Base-by-base conservation (phyloP, 2,329 filamentous ascomycete species). In the Fusarium sp. region DNA sequence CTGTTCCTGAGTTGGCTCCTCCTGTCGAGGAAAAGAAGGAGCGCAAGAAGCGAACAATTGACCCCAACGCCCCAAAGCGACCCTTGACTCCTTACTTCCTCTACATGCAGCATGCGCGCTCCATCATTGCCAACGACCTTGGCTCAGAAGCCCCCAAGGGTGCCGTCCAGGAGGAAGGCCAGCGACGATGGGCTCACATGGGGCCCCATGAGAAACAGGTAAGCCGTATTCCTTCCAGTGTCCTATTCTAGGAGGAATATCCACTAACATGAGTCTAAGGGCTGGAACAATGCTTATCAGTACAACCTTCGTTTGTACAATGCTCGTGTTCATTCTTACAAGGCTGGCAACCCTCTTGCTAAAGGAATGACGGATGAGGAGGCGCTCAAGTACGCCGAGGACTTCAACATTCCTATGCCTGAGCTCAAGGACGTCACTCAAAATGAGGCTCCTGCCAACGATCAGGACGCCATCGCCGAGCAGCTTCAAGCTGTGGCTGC, bases 1-100 rank as follows among this genome's bases (percentile, higher is more conserved):
- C 82, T 20, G 67, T 78, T 50, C 70, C 78, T 40, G 72, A 80
- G 52, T 71, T 77, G 29, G 79, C 78, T 14, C 84, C 85, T 23
- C 81, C 80, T 2, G 85, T 83, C 11, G 87, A 89, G 74, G 88
- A 89, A 78, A 91, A 93, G 86, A 94, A 94, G 86, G 94, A 96
- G 85, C 90, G 92, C 80, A 95, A 96, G 86, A 94, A 94, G 85
- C 88, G 90, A 64, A 89, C 89, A 40, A 90, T 92, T 75, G 95
- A 98, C 78, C 94, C 94, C 71, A 97, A 97, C 79, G 94, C 94
- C 9, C 95, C 95, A 62, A 98, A 97, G 87, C 90, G 94, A 49
- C 94, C 95, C 11, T 80, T 97, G 76, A 98, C 95, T 8, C 94
- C 95, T 4, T 97, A 96, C 84, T 97, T 98, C 84, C 84, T 97